Conservation (phyloP, 2,329 filamentous ascomycete species). For the Triangularia verruculosa region DNA sequence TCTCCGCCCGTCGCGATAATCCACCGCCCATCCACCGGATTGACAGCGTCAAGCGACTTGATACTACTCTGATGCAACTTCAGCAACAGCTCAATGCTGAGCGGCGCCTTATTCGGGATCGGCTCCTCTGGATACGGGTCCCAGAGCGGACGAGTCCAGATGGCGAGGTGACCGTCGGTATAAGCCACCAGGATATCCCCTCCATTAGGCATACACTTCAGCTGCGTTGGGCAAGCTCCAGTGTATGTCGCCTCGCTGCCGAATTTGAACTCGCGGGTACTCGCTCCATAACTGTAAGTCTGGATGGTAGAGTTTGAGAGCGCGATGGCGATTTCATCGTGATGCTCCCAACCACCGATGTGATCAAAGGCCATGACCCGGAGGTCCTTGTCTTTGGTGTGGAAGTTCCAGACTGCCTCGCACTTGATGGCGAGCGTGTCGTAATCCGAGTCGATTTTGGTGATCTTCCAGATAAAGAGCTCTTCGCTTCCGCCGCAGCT, state of each 20-base stretch:
- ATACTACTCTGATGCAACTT: constrained; percentile 77
- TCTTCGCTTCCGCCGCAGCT: constrained; percentile 88
- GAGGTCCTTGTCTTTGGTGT: constrained; percentile 59
- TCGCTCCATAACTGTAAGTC: constrained; percentile 48
- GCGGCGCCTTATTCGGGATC: constrained; percentile 17
- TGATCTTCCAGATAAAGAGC: constrained; percentile 78
- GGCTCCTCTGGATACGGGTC: not conserved
- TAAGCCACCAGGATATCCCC: constrained; percentile 61
- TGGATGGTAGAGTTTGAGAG: constrained; percentile 83
- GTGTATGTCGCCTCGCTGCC: constrained; percentile 60
- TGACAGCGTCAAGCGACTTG: constrained; percentile 57
- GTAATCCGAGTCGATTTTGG: constrained; percentile 48
- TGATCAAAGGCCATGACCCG: constrained; percentile 76
- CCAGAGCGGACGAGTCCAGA: constrained; percentile 45
- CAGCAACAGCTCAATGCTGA: constrained; percentile 33
- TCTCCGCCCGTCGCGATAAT: constrained; percentile 78
- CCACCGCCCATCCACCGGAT: constrained; percentile 21
- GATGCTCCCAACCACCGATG: constrained; percentile 23
- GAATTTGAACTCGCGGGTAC: constrained; percentile 43
- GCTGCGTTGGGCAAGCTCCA: constrained; percentile 72
- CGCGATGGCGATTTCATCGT: constrained; percentile 58
- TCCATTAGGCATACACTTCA: constrained; percentile 41
- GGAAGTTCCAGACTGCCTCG: constrained; percentile 53
- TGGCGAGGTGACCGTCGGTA: constrained; percentile 74
- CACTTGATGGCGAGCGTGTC: constrained; percentile 53